These are phyloP conservation scores for Colletotrichum abscissum DNA, from an alignment of 2,329 filamentous ascomycete genomes.

Conservation along the genomic window DNA sequence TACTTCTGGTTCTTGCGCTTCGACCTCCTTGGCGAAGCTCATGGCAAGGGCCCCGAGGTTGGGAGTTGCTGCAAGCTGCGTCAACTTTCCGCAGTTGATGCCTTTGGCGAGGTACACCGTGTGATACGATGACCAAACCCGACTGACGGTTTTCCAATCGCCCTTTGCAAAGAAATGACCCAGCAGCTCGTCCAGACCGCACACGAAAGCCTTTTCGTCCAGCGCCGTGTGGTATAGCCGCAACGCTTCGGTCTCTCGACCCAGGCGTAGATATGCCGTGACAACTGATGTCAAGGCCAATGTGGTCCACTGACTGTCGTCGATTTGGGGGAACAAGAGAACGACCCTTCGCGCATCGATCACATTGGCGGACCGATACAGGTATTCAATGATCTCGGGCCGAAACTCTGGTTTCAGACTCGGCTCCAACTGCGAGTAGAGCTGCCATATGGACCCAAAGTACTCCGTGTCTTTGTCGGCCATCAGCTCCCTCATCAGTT, in stretches of 20 bases:
- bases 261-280: slow-evolving; percentile 53
- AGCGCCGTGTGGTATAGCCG: slow-evolving; percentile 53
- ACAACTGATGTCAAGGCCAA: slow-evolving; percentile 53
- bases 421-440: slow-evolving; percentile 52
- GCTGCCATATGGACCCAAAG: slow-evolving; percentile 56
- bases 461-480: slow-evolving; percentile 38
- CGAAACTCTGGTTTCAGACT: slow-evolving; percentile 43
- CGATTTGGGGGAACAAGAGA: slow-evolving; percentile 54
- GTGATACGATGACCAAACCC: slow-evolving; percentile 51
- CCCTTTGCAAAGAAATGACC: slow-evolving; percentile 50
- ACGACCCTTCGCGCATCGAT: slow-evolving; percentile 58
- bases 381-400: slow-evolving; percentile 51
- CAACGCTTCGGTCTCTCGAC: slow-evolving; percentile 52
- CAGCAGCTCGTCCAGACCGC: slow-evolving; percentile 58
- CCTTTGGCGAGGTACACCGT: slow-evolving; percentile 27
- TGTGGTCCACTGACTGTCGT: slow-evolving; percentile 52
- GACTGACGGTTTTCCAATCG: slow-evolving; percentile 50
- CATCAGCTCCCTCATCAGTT: slow-evolving; percentile 41
- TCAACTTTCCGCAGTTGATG: slow-evolving; percentile 20
- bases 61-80: slow-evolving; percentile 41
- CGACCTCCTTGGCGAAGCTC: slow-evolving; percentile 40
- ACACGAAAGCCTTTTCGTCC: slow-evolving; percentile 43
- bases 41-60: slow-evolving; percentile 46
- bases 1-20: background rate
- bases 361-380: slow-evolving; percentile 55